Evolutionary conservation across 2,329 filamentous ascomycete genomes (phyloP), one percentile per base, ranked within the genome.

Genomic region (Colletotrichum cordylinicola): DNA sequence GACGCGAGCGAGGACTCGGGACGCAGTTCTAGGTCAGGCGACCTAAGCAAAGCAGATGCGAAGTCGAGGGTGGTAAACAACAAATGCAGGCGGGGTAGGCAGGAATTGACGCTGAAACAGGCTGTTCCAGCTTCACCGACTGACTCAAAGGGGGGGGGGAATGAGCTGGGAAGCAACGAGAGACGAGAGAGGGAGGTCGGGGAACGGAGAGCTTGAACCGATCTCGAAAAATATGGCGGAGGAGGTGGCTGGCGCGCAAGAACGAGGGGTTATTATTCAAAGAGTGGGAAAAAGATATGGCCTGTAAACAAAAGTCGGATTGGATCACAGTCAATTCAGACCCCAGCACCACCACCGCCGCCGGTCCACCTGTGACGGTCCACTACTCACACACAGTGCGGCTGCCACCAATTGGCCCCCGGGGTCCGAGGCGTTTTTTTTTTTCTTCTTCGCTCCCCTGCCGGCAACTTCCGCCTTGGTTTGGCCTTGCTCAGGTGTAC

Each of bases 101-200:
- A 71, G 72, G 74, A 76, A 76, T 76, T 75, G 74, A 55, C 60
- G 61, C 74, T 76, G 74, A 76, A 75, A 75, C 66, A 76, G 39
- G 55, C 29, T 56, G 39, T 67, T 76, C 55, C 67, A 74, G 66
- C 72, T 76, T 68, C 72, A 67, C 74, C 66, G 43, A 60, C 52
- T 67, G 65, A 70, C 48, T 73, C 61, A 37, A 31, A 64, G 16
- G 58, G 33, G 16, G 58, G 33, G 58, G 58, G n/a, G n/a, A 16
- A 52, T 52, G 61, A 72, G 61, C 37, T 75, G 21, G 37, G 33
- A 69, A 76, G 60, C 70, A 66, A 48, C 75, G 67, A 72, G 62
- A 52, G 65, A 55, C 75, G 43, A 24, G n/a, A 52, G 43, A 21
- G n/a, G 43, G 43, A 52, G n/a, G 43, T 52, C 43, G 43, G 67